A percentile compares a stretch with the other conserved stretches of the same genome.
Conservation (phyloP, 441 rosid genomes). For the Eutrema salsugineum region DNA sequence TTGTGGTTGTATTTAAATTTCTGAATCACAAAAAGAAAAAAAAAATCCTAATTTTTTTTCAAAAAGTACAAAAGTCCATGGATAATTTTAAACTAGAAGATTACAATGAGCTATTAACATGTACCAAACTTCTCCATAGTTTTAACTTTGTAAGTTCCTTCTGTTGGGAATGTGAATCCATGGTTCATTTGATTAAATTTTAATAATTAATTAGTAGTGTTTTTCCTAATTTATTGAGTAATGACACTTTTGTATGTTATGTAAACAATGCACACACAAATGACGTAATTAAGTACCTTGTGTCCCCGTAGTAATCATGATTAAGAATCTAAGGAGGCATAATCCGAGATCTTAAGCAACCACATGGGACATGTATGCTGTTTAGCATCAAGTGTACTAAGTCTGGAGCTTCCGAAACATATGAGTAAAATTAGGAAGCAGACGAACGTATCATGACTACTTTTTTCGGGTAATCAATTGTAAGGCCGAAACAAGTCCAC, state of each 20-base stretch:
- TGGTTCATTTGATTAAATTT: not conserved
- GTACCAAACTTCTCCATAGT: not conserved
- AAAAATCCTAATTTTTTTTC: not conserved
- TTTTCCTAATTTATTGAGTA: constrained; percentile 2
- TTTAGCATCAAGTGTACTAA: constrained; percentile 21
- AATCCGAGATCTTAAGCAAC: constrained; percentile 32
- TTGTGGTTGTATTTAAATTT: not conserved
- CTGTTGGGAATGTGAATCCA: not conserved
- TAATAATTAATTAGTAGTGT: not conserved
- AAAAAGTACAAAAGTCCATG: not conserved
- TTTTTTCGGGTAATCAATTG: constrained; percentile 8
- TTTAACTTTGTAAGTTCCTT: not conserved
- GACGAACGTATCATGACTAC: constrained; percentile 18
- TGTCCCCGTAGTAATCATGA: constrained; percentile 27
- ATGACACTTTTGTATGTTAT: not conserved
- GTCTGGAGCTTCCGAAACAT: constrained; percentile 26
- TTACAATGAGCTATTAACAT: not conserved
- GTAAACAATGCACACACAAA: constrained; percentile 13
- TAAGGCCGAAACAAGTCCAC: not conserved
- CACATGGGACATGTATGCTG: constrained; percentile 28
- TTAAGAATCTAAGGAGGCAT: constrained; percentile 27
- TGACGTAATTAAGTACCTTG: constrained; percentile 19
- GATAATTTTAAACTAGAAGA: not conserved
- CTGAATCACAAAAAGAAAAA: not conserved
- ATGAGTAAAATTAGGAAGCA: constrained; percentile 26